phyloP scores from a whole-genome alignment of 2,329 filamentous ascomycete species.

The Chaetomium globosum region DNA sequence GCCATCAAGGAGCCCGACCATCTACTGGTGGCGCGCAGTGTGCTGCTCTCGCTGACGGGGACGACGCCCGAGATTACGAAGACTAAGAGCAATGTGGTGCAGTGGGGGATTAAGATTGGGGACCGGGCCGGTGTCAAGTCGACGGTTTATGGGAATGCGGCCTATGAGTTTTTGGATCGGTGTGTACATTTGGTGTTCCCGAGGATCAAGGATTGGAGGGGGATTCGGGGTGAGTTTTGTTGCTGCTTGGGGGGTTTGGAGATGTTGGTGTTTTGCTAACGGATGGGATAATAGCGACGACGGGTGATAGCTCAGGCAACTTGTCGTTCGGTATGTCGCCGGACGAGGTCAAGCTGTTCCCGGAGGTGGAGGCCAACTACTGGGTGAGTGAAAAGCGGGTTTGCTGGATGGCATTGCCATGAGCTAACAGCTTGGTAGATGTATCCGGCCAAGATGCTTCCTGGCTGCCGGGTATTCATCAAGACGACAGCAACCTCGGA shows the following conservation, averaged over 20 bases:
- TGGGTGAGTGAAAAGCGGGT: slow-evolving; percentile 66
- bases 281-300: slow-evolving; percentile 47
- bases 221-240: slow-evolving; percentile 51
- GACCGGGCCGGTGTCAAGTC: slow-evolving; percentile 75
- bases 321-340: slow-evolving; percentile 77
- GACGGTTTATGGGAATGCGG: slow-evolving; percentile 75
- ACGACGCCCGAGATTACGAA: slow-evolving; percentile 70
- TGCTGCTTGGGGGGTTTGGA: neutral
- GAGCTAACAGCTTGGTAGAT: slow-evolving; percentile 47
- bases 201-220: slow-evolving; percentile 93
- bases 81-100: slow-evolving; percentile 69
- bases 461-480: slow-evolving; percentile 79
- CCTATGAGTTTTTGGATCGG: slow-evolving; percentile 90
- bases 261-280: slow-evolving; percentile 11
- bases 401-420: neutral
- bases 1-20: slow-evolving; percentile 71
- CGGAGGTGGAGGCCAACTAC: slow-evolving; percentile 93
- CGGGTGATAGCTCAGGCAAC: slow-evolving; percentile 87
- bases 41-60: slow-evolving; percentile 83
- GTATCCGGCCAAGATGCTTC: slow-evolving; percentile 72
- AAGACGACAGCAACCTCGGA: slow-evolving; percentile 85
- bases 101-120: slow-evolving; percentile 73
- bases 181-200: slow-evolving; percentile 87
- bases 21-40: slow-evolving; percentile 80
- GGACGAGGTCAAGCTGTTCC: slow-evolving; percentile 79